phyloP scores from a whole-genome alignment of 345 rosid genomes.

The Lepidium sativum region DNA sequence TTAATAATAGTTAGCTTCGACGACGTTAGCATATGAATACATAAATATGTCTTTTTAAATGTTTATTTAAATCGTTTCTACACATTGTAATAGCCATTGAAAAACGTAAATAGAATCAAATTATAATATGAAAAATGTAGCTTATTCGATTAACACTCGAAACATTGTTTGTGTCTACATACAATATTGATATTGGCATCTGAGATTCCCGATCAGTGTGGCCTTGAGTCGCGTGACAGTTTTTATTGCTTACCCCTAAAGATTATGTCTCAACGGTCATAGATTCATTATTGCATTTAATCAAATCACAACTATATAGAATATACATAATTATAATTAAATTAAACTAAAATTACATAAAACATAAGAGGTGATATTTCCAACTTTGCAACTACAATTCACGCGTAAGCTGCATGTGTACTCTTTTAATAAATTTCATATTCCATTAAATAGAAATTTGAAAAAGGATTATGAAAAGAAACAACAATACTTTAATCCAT shows the following conservation, averaged over 20 bases:
- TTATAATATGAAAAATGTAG: neutral
- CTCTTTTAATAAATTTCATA: neutral
- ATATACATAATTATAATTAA: neutral
- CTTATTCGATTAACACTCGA: constrained; percentile 2
- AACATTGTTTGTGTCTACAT: constrained; percentile 9
- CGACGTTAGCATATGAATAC: constrained; percentile 4
- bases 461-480: neutral
- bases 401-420: constrained; percentile 17
- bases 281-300: constrained; percentile 23
- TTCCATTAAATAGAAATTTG: neutral
- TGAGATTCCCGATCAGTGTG: constrained; percentile 29
- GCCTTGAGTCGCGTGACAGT: constrained; percentile 29
- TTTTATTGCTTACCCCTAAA: constrained; percentile 27
- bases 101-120: neutral
- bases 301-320: constrained; percentile 3
- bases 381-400: constrained; percentile 24
- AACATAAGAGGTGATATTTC: constrained; percentile 13
- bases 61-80: neutral
- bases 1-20: constrained; percentile 18
- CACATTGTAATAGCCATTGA: neutral
- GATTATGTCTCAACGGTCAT: constrained; percentile 27
- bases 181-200: constrained; percentile 22
- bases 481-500: neutral
- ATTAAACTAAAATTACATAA: neutral
- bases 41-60: neutral